Evolutionary conservation across 305 asterid genomes (phyloP), one percentile per base, ranked within the genome.

Genomic region (Fraxinus angustifolia): DNA sequence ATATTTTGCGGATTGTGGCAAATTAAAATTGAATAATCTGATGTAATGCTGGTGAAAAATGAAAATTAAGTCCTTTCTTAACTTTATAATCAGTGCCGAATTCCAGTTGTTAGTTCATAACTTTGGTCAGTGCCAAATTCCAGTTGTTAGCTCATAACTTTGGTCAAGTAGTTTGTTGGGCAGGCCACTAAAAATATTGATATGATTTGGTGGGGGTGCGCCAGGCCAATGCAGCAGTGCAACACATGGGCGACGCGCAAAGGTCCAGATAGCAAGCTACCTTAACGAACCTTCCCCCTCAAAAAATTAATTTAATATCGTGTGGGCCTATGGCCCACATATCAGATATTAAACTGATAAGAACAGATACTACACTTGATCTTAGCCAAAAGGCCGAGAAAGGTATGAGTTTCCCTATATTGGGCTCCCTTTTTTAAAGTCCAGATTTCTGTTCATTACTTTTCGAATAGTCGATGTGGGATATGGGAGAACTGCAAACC

Each of bases 381-480:
- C 93, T 93, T 92, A 94, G 97, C 98, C 97, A 94, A 93, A 93
- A 94, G 97, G 98, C 97, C 97, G 93, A 94, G 97, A 94, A 94
- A 91, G 96, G 96, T 94, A 91, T 91, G 92, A 35, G 40, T 6
- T 35, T 6, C 40, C 0, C 40, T 35, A 0, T 0, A 8, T 10
- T 40, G 53, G 53, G 53, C 53, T 42, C n/a, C 53, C 53, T 42
- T 16, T 42, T 42, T 42, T 42, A 11, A 42, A 11, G n/a, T 42
- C 16, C 16, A 42, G 53, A 10, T 42, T 11, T 11, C n/a, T 42
- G n/a, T 42, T 11, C 53, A 42, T 42, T 42, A 0, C n/a, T 11
- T 3, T 42, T 42, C n/a, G 5, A 42, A 11, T 10, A 2, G n/a
- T 42, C 53, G n/a, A 42, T 42, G 53, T 42, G 53, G 53, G 53